These are phyloP conservation scores for Pseudogymnoascus sp. DNA, from an alignment of 2,329 filamentous ascomycete genomes.

Conservation along the genomic window DNA sequence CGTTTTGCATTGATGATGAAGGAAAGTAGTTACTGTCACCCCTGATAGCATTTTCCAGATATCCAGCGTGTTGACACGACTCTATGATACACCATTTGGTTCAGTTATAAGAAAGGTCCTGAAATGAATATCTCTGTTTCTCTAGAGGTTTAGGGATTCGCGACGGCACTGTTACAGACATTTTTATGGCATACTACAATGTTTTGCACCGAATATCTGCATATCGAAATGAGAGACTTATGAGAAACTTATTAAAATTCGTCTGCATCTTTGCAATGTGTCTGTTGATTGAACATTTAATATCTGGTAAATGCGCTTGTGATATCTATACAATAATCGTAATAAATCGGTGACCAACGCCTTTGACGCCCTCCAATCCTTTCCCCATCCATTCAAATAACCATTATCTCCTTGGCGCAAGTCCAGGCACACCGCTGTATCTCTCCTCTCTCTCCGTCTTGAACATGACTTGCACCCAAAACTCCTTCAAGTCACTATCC, in stretches of 20 bases:
- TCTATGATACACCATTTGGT: conserved; percentile 4
- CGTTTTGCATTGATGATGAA: conserved; percentile 6
- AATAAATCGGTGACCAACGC: conserved; percentile 8
- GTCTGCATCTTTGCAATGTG: not conserved
- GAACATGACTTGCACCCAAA: conserved; percentile 96
- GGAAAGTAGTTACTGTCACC: not conserved
- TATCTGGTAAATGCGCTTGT: not conserved
- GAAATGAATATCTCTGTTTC: conserved; percentile 1
- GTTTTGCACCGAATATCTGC: conserved; percentile 3
- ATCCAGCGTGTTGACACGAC: conserved; percentile 7
- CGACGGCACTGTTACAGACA: not conserved
- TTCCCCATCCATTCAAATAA: not conserved
- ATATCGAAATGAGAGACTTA: conserved; percentile 3
- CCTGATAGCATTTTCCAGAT: conserved; percentile 1
- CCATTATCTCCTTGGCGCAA: conserved; percentile 34
- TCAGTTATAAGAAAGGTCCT: conserved; percentile 6
- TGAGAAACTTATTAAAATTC: not conserved
- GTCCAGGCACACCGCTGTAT: conserved; percentile 58
- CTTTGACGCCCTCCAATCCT: conserved; percentile 13
- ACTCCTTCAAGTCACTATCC: conserved; percentile 92
- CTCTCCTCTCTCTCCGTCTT: conserved; percentile 96
- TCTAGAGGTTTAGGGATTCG: conserved; percentile 3
- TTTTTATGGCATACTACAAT: not conserved
- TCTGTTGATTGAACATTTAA: not conserved
- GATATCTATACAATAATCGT: conserved; percentile 2